Evolutionary conservation across 805 yeast genomes (phyloP), one percentile per base, ranked within the genome.

Genomic region (Kodamaea fukazawae): DNA sequence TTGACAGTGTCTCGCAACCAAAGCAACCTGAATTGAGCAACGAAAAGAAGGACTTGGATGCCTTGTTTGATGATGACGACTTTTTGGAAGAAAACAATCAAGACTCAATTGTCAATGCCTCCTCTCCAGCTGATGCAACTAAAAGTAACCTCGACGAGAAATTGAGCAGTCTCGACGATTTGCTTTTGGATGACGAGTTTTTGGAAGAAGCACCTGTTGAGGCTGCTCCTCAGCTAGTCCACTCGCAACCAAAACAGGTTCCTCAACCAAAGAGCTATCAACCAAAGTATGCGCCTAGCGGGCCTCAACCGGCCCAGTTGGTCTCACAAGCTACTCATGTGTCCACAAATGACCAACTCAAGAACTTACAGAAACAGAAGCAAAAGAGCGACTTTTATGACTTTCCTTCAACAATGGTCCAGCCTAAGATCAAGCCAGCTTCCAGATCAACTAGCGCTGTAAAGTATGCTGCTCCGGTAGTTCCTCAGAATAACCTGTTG

Each of bases 381-480:
- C 73, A 75, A 50, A 81, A 78, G 54, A 75, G 81, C n/a, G 87
- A 83, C 61, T 88, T 89, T 0, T 84, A 82, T 50, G 93, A 84
- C 53, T 82, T 84, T 51, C 91, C 91, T 1, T 62, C 67, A 14
- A 78, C 70, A 32, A 55, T 84, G 32, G 60, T 82, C 9, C 61
- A 72, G 1, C 67, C 67, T 52, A 51, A 44, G 48, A 30, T 65
- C 42, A 46, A 68, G 57, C 63, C 75, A 52, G 51, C 73, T 47
- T 46, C 72, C 56, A 32, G 76, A 55, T 38, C 59, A 48, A 20
- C 64, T 50, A 32, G 42, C 31, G 22, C 30, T 3, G 13, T 22
- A 8, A 35, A 54, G 45, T 48, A 55, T 40, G 49, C 61, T 0
- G 45, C 36, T 14, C 47, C 32, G 29, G 40, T n/a, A 8, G 22